phyloP scores from a whole-genome alignment of 192 early-diverging fungal genomes.

The Paraglomus brasilianum region DNA sequence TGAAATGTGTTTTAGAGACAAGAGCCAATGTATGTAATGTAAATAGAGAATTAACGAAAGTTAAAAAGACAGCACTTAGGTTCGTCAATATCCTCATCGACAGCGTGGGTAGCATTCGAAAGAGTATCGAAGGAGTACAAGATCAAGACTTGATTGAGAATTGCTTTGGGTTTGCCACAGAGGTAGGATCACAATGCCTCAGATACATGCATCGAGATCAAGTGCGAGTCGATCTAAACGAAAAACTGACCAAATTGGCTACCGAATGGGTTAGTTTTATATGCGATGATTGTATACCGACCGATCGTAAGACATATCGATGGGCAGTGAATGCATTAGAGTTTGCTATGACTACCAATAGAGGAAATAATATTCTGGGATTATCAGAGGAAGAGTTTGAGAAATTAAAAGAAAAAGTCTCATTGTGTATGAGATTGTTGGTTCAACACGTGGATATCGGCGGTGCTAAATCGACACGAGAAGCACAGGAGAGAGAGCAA shows the following conservation, averaged over 20 bases:
- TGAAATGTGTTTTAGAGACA: slow-evolving; percentile 50
- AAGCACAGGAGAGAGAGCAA: slow-evolving; percentile 36
- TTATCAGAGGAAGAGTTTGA: slow-evolving; percentile 71
- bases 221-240: slow-evolving; percentile 58
- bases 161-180: slow-evolving; percentile 68
- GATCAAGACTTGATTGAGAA: slow-evolving; percentile 68
- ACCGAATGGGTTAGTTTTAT: slow-evolving; percentile 91
- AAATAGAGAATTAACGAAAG: slow-evolving; percentile 56
- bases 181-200: slow-evolving; percentile 60
- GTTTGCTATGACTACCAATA: slow-evolving; percentile 76
- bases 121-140: slow-evolving; percentile 43
- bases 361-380: slow-evolving; percentile 67
- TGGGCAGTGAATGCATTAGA: slow-evolving; percentile 85
- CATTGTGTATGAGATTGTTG: slow-evolving; percentile 74
- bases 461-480: slow-evolving; percentile 54
- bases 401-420: slow-evolving; percentile 68
- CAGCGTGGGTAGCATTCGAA: slow-evolving; percentile 55
- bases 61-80: slow-evolving; percentile 55
- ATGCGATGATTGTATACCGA: slow-evolving; percentile 75
- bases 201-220: slow-evolving; percentile 38
- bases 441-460: slow-evolving; percentile 83
- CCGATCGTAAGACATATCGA: slow-evolving; percentile 76
- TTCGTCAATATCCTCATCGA: slow-evolving; percentile 55
- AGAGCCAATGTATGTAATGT: slow-evolving; percentile 59
- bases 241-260: slow-evolving; percentile 67